Base-by-base conservation (phyloP, 805 yeast genomes). In the Tetrapisispora namnaoensis region DNA sequence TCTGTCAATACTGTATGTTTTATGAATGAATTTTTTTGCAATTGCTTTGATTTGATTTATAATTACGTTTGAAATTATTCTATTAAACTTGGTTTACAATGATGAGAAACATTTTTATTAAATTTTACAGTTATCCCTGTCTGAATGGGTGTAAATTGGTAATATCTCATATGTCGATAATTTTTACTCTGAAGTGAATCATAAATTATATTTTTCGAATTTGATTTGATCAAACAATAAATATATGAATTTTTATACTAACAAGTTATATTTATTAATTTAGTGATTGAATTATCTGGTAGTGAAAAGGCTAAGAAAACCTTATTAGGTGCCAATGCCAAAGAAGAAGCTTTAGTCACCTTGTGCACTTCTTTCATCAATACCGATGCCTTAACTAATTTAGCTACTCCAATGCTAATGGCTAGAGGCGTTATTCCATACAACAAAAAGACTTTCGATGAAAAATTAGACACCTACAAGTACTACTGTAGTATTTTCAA, bases 321-420 rank as follows among this genome's bases (percentile, higher is more conserved):
- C 49, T 74, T 83, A 54, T 72, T 78, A 54, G 97, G 96, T 66
- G 76, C 78, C 67, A 74, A 74, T 66, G 67, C 75, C 52, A 70
- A 71, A 56, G 86, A 85, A 60, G 74, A 78, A 63, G 87, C 68
- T 51, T 63, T 64, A 53, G 73, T 89, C 61, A 66, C 87, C 60
- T 81, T 73, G 71, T 88, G 95, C 93, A 58, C 81, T 63, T 85
- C 95, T 9, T 73, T 84, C 57, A 70, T 80, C 66, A 86, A 83
- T 76, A 61, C 79, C 56, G 96, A 89, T 61, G 56, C 83, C 51
- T 65, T 82, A 57, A 57, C 70, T 36, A 59, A 68, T 46, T 58
- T 75, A 48, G 74, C 75, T 51, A 55, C 54, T 37, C 77, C 77
- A 58, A 75, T 83, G 70, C 63, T 69, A 50, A 82, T 85, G 56